Base-by-base conservation (phyloP, 2,329 filamentous ascomycete genomes). In the Claviceps sp. region DNA sequence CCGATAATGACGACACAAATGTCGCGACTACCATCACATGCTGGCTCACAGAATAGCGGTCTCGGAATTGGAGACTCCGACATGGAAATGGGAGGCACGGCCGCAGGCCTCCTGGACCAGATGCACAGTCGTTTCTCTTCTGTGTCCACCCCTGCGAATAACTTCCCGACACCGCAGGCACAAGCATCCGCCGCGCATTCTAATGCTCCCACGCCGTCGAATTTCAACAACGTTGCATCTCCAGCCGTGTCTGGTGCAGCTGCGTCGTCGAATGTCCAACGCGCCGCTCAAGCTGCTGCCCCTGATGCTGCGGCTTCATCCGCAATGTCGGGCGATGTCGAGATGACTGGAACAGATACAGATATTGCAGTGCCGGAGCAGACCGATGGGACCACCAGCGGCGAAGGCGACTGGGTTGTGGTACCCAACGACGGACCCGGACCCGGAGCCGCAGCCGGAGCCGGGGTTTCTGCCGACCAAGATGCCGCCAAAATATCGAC, bases 371-470 rank as follows among this genome's bases (percentile, higher is more conserved):
- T 61, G 37, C 64, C 68, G 42, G 62, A 65, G 19, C 64, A 68
- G 19, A 61, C 67, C 10, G 63, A 63, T 52, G 72, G 70, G 4
- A 74, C 73, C 1, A 76, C 72, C 19, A 74, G 70, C 51, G 82
- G 78, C 34, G 86, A 89, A 56, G 82, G 78, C 34, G 86, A 89
- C 56, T 89, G 85, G 85, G 82, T 89, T 3, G 82, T 89, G 53
- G 80, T 89, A 34, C 79, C 82, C 52, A 83, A 85, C 57, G 80
- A 78, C 47, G 76, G 73, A 24, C 8, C 26, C 7, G 26, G 6
- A 26, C 6, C 26, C 26, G 26, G 26, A 10, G 26, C 8, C 26
- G 26, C 26, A 30, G 26, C 26, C 26, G 26, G 26, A 10, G 8
- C 26, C 26, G 26, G 26, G 8, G 69, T 69, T 42, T 73, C 70